A percentile compares a stretch with the other conserved stretches of the same genome.
phyloP scores from a whole-genome alignment of 441 rosid genomes.

The Theobroma grandiflorum region DNA sequence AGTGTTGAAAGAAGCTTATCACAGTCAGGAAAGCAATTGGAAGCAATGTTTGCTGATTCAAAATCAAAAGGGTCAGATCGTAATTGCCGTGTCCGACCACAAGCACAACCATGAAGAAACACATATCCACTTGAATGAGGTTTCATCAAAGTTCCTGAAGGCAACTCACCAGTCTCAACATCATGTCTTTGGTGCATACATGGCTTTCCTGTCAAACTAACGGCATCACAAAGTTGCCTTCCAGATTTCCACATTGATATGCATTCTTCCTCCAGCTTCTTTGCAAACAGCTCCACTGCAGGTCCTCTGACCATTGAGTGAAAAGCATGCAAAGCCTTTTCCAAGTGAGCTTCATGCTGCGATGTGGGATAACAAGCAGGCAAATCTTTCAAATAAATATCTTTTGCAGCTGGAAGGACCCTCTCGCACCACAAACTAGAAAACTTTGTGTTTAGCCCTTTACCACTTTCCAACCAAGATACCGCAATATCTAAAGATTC shows the following conservation, averaged over 20 bases:
- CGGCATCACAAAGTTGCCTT: conserved; percentile 87
- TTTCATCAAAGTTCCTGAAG: conserved; percentile 39
- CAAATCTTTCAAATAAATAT: conserved; percentile 70
- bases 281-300: conserved; percentile 61
- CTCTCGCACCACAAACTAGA: conserved; percentile 83
- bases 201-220: conserved; percentile 89
- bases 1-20: conserved; percentile 70
- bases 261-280: conserved; percentile 80
- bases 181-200: conserved; percentile 79
- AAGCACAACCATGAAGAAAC: conserved; percentile 89
- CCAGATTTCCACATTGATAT: conserved; percentile 78
- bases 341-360: conserved; percentile 68
- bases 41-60: conserved; percentile 66
- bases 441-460: conserved; percentile 68
- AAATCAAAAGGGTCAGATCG: conserved; percentile 79
- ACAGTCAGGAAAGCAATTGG: conserved; percentile 70
- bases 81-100: conserved; percentile 77
- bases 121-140: conserved; percentile 80
- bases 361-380: conserved; percentile 81
- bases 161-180: conserved; percentile 33
- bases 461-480: conserved; percentile 70
- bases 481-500: conserved; percentile 69
- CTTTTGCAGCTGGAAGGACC: conserved; percentile 79
- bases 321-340: conserved; percentile 69
- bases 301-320: conserved; percentile 84